Percentiles rank a stretch among this genome's conserved stretches.
Evolutionary conservation across 2,329 filamentous ascomycete species (phyloP).

Genomic region (Apiospora pterosperma): DNA sequence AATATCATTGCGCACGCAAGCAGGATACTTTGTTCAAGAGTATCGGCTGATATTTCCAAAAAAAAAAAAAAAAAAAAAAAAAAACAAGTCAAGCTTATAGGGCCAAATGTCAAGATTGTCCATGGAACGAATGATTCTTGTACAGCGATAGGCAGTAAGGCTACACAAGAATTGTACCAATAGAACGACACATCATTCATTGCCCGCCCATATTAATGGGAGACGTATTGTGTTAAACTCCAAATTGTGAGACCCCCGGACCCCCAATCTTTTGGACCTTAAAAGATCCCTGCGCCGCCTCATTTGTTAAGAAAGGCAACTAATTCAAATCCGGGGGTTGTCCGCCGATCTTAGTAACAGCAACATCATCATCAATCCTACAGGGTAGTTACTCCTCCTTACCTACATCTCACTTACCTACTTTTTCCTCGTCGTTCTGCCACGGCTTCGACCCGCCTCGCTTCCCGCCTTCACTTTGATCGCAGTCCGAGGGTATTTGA

Average conservation of each 20-base stretch:
- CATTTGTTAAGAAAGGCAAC: not conserved
- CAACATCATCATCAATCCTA: constrained; percentile 2
- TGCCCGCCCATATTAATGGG: too few species aligned
- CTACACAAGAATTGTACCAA: too few species aligned
- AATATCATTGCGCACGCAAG: not conserved
- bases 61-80: not conserved
- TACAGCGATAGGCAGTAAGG: too few species aligned
- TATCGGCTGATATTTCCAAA: not conserved
- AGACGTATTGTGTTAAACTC: too few species aligned
- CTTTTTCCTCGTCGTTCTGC: not conserved
- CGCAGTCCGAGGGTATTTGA: too few species aligned
- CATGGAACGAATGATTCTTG: too few species aligned
- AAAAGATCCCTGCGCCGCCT: too few species aligned
- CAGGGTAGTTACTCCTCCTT: too few species aligned
- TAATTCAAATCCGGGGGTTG: not conserved
- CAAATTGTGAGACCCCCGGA: too few species aligned
- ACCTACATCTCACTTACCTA: not conserved
- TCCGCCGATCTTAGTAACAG: not conserved
- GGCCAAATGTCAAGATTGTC: not conserved
- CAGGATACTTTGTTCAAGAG: not conserved
- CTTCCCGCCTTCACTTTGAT: not conserved
- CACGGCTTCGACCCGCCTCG: not conserved
- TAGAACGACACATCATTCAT: too few species aligned
- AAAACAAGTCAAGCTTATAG: not conserved
- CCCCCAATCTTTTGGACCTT: not conserved